phyloP scores from a whole-genome alignment of 306 rosid genomes.

The Prosopis cineraria region DNA sequence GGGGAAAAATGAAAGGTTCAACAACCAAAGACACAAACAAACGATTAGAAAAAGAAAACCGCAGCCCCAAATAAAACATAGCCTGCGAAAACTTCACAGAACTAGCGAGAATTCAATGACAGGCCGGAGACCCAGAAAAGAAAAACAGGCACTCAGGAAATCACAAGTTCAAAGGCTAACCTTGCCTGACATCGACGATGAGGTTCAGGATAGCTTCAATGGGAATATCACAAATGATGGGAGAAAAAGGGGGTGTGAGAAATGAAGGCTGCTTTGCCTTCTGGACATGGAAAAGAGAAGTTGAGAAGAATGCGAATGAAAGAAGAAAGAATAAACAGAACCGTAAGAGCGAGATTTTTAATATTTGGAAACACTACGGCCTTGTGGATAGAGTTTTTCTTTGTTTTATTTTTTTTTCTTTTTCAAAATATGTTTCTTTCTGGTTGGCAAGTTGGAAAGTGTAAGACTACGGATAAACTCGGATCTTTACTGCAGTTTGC shows the following conservation, averaged over 20 bases:
- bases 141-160: neutral
- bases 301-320: slow-evolving; percentile 22
- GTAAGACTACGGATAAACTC: neutral
- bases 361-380: slow-evolving; percentile 20
- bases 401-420: neutral
- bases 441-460: neutral
- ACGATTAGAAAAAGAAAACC: neutral
- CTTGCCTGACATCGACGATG: slow-evolving; percentile 34
- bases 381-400: slow-evolving; percentile 31
- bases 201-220: slow-evolving; percentile 33
- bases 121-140: slow-evolving; percentile 35
- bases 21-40: neutral
- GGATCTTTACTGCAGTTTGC: slow-evolving; percentile 34
- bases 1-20: neutral
- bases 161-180: slow-evolving; percentile 23
- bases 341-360: slow-evolving; percentile 36
- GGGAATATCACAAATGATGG: neutral
- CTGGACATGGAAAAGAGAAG: slow-evolving; percentile 24
- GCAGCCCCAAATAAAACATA: neutral
- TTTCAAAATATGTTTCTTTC: neutral
- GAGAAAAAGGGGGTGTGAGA: slow-evolving; percentile 8
- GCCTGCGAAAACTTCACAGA: neutral
- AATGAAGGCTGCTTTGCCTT: slow-evolving; percentile 10
- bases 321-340: slow-evolving; percentile 36
- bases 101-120: slow-evolving; percentile 29